Base-by-base conservation (phyloP, 441 rosid genomes). In the Rhodomyrtus psidioides region DNA sequence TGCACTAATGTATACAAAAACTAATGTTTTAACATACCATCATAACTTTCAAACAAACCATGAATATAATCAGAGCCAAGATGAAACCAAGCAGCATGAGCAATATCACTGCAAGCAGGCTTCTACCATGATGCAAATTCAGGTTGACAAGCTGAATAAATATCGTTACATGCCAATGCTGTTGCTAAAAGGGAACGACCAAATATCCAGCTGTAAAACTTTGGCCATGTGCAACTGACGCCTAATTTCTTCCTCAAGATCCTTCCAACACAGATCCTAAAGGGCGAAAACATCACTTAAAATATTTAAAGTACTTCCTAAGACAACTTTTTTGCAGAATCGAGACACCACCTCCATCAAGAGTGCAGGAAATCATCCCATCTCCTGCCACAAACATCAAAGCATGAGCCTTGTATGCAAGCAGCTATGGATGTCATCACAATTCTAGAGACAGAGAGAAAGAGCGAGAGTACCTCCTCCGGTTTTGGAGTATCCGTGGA, bases 331-430 rank as follows among this genome's bases (percentile, higher is more conserved):
- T 88, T 70, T 75, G 59, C 98, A 95, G 81, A 90, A 88, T 9
- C 55, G 85, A 82, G 83, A 84, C 51, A 93, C 89, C 85, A 94
- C 95, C 87, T 84, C 97, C 51, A 95, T 95, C 85, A 96, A 86
- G 85, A 96, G 90, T 88, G 86, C 93, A 3, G 97, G 99, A 83
- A 95, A 97, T 88, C 98, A 93, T 85, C 89, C 75, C 82, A 85
- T 55, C 96, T 93, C 42, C 90, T 96, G 12, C 98, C 99, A 89
- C 93, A 49, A 49, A 49, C 51, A 10, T 49, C 51, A 79, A 62
- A 51, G 44, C 15, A 16, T 34, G 81, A 15, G 15, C 26, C 9
- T 42, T 53, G 6, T 1, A 3, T 21, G 39, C 82, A 21, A 7
- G 34, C n/a, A 30, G 53, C 17, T 65, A 9, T 23, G 17, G 27